Percentiles rank a stretch among this genome's conserved stretches.
These are phyloP conservation scores for Nemania abortiva DNA, from an alignment of 2,329 filamentous ascomycete genomes.

Conservation along the genomic window DNA sequence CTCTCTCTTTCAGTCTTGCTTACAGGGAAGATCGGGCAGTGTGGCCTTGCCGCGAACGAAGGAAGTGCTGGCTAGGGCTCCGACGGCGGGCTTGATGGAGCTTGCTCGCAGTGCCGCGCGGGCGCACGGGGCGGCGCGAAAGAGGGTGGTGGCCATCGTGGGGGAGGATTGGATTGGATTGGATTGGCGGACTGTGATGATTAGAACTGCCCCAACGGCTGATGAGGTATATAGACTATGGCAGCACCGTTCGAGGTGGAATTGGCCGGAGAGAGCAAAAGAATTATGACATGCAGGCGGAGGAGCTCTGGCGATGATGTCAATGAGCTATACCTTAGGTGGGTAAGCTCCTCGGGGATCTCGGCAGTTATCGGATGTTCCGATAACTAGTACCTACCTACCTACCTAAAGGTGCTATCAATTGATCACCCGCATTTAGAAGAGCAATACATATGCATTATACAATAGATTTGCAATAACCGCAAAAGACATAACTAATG, in stretches of 20 bases:
- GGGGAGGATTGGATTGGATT: background rate
- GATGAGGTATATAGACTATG: background rate
- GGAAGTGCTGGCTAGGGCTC: constrained; percentile 77
- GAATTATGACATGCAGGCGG: background rate
- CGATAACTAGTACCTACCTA: no score
- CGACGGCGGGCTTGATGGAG: constrained; percentile 66
- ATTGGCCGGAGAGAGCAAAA: constrained; percentile 3
- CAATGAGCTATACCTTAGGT: constrained; percentile 10
- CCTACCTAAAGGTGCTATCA: background rate
- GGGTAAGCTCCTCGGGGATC: constrained; percentile 1
- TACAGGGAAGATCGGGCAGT: constrained; percentile 88
- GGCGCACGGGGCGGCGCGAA: constrained; percentile 75
- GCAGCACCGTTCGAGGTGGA: background rate
- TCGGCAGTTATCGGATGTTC: constrained; percentile 18
- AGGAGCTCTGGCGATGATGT: constrained; percentile 30
- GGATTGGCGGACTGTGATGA: no score
- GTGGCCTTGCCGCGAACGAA: constrained; percentile 91
- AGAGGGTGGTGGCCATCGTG: constrained; percentile 79
- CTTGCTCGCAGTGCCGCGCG: constrained; percentile 79
- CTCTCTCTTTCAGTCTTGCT: constrained; percentile 45
- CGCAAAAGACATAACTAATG: background rate
- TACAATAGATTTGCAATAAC: constrained; percentile 7
- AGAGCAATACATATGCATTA: constrained; percentile 5
- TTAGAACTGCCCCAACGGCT: no score
- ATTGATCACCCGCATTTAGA: no score